Base-by-base conservation (phyloP, 2,329 filamentous ascomycete genomes). In the Geosmithia morbida region DNA sequence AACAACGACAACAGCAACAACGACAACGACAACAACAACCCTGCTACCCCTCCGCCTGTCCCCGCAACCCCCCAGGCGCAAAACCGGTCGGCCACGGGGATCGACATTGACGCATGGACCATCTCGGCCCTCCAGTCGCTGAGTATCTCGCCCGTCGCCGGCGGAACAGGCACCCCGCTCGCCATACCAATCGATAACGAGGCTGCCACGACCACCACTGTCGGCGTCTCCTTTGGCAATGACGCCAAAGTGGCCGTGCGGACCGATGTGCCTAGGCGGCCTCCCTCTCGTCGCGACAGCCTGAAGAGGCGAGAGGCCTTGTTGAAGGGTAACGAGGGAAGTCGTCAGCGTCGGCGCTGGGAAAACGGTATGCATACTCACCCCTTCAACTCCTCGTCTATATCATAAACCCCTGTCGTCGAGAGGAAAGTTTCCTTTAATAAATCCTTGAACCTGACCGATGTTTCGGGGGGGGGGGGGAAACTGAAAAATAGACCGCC, bases 251-350 rank as follows among this genome's bases (percentile, higher is more conserved):
- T 19, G 11, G 57, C 63, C 17, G 19, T 7, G 16, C 26, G 17
- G 37, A 57, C 63, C 44, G 57, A 58, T 11, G 62, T 64, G 48
- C 68, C 62, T 51, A 68, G 61, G 51, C 70, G 66, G 48, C 74
- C 66, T 47, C 68, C 59, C 1, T 71, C 71, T 17, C 63, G 66
- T 30, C 62, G 71, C 60, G 84, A 79, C 51, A 77, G 72, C 54
- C 62, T 71, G 61, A 65, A 66, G 48, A 67, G 76, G 46, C 80
- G 89, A 17, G 87, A 95, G 53, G 77, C 81, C 2, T 60, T 94
- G 46, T 70, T 92, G 30, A 94, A 88, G 67, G 90, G 90, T 48
- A 94, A 94, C 55, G 88, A 96, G 63, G 90, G 90, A 33, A 90
- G 80, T 56, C 77, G 90, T 37, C 81, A 90, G 57, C 75, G 90